Evolutionary conservation across 805 yeast species (phyloP).

Genomic region (Candida endomychidarum): DNA sequence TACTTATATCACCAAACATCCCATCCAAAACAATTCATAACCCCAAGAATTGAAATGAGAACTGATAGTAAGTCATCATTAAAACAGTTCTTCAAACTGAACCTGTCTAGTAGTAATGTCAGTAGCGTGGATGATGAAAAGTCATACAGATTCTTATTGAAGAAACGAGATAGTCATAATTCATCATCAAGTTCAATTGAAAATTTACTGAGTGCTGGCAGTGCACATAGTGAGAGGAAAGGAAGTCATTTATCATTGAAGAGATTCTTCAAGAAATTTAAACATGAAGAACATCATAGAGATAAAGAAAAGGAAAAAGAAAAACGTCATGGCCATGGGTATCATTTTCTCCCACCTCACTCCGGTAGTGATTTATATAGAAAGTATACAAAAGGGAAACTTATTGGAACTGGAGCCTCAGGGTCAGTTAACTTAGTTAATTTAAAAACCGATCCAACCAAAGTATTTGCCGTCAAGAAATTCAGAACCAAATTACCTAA

Average conservation of each 20-base stretch:
- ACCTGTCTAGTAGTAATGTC: slow-evolving; percentile 3
- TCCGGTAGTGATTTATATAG: slow-evolving; percentile 30
- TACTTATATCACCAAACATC: too few relatives aligned
- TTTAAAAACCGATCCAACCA: slow-evolving; percentile 48
- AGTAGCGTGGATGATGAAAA: slow-evolving; percentile 9
- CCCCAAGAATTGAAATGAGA: slow-evolving; percentile 1
- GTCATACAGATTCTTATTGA: slow-evolving; percentile 13
- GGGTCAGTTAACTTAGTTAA: slow-evolving; percentile 86
- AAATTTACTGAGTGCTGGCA: slow-evolving; percentile 12
- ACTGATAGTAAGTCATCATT: slow-evolving; percentile 9
- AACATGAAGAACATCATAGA: slow-evolving; percentile 15
- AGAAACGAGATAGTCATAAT: slow-evolving; percentile 14
- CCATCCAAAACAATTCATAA: too few relatives aligned
- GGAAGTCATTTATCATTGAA: slow-evolving; percentile 37
- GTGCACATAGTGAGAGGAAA: slow-evolving; percentile 13
- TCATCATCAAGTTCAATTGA: slow-evolving; percentile 14
- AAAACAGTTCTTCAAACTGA: slow-evolving; percentile 13
- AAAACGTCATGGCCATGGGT: slow-evolving; percentile 11
- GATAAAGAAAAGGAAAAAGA: slow-evolving; percentile 9
- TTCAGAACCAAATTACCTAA: slow-evolving; percentile 65
- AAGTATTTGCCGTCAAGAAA: slow-evolving; percentile 82
- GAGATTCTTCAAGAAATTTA: slow-evolving; percentile 53
- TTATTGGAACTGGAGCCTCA: slow-evolving; percentile 91
- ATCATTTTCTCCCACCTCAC: slow-evolving; percentile 18
- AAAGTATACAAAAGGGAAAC: slow-evolving; percentile 64